These are phyloP conservation scores for Penicillium sp. DNA, from an alignment of 2,329 filamentous ascomycete genomes.

Conservation along the genomic window DNA sequence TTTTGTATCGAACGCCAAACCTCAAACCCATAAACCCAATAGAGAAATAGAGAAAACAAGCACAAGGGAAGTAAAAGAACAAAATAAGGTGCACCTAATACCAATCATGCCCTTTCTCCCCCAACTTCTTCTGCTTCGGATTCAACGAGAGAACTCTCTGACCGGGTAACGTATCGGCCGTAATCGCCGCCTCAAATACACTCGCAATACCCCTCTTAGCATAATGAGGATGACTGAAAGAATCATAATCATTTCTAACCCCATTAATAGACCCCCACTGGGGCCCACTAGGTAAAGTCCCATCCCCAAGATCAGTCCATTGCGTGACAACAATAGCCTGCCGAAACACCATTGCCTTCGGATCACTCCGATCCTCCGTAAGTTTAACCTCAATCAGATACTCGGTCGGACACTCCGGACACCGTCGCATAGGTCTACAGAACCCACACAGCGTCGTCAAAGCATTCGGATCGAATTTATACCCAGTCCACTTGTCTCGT, in stretches of 20 bases:
- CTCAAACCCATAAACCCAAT: neutral
- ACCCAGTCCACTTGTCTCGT: conserved; percentile 33
- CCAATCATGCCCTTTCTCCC: conserved; percentile 60
- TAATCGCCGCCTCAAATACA: conserved; percentile 59
- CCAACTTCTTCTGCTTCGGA: conserved; percentile 54
- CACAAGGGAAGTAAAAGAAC: neutral
- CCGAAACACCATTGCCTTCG: conserved; percentile 50
- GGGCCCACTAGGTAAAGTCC: conserved; percentile 46
- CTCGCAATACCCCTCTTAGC: conserved; percentile 59
- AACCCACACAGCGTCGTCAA: conserved; percentile 52
- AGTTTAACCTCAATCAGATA: conserved; percentile 63
- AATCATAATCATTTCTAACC: conserved; percentile 49
- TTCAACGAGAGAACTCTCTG: conserved; percentile 61
- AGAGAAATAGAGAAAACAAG: neutral
- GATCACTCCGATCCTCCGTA: conserved; percentile 55
- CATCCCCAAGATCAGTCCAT: conserved; percentile 63
- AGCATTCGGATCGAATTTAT: conserved; percentile 42
- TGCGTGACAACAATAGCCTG: conserved; percentile 62
- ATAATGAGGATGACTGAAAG: conserved; percentile 50
- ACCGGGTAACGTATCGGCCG: conserved; percentile 56
- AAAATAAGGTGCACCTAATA: conserved; percentile 45
- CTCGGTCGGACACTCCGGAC: conserved; percentile 63
- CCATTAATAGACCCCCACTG: conserved; percentile 61
- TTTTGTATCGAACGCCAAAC: neutral
- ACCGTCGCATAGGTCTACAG: conserved; percentile 61